Evolutionary conservation across 2,329 filamentous ascomycete species (phyloP), one percentile per base, ranked within the genome.

Genomic region (Pseudocercospora ulei): DNA sequence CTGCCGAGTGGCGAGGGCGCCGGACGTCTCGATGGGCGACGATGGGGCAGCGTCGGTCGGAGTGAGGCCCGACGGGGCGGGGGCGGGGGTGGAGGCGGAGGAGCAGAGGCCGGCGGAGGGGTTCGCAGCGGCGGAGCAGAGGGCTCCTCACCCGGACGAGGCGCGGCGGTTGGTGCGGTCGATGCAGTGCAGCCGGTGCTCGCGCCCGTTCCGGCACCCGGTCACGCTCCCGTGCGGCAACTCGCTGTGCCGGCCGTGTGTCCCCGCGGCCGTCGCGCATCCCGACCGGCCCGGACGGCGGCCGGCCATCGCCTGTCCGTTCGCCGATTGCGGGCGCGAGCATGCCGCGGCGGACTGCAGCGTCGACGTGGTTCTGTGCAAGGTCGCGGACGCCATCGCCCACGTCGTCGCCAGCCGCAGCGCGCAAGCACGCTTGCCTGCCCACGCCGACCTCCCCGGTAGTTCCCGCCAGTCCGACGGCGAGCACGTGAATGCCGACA

Each of bases 141-240:
- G n/a, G n/a, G n/a, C n/a, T n/a, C n/a, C n/a, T n/a, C n/a, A n/a
- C n/a, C 40, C 43, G 19, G 62, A 65, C 47, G 68, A 78, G 56
- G 72, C 75, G 11, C 70, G 81, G 48, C 65, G 73, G 41, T 67
- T 86, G 38, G 69, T 92, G 45, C 78, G 78, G 27, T 65, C 90
- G 25, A 70, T 90, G 37, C 84, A 92, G 62, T 95, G 87, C 58
- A 71, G 71, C 7, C 65, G 72, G 46, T 94, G 87, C 60, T 82
- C 78, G 3, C 67, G 66, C 27, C 78, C 80, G 1, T 66, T 90
- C 18, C 68, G 64, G 29, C 68, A 75, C 5, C 82, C 86, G 3
- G 70, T 85, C 40, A 82, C 82, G 0, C 65, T 94, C 3, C 85
- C 86, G 3, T 95, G 87, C 58, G 85, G 86, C 17, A 75, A 80